Percentiles rank a stretch among this genome's conserved stretches.
Conservation (phyloP, 352 stramenopile species). For the Aphanomyces cochlioides region DNA sequence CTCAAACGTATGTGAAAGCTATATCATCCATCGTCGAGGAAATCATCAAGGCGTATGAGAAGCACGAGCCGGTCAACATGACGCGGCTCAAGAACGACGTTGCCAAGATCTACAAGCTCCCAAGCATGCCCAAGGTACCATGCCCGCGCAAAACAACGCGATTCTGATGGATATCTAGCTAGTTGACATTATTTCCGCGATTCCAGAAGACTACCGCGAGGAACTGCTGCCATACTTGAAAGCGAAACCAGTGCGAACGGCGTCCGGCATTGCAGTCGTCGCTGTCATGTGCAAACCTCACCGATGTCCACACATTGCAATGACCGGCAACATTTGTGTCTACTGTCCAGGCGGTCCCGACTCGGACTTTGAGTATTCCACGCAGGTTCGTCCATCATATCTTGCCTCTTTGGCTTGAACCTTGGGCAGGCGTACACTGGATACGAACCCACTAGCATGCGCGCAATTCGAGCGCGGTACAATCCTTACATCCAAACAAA, state of each 20-base stretch:
- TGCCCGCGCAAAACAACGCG: background rate
- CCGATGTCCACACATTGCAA: conserved; percentile 96
- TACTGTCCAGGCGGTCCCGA: conserved; percentile 95
- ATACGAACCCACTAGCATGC: conserved; percentile 97
- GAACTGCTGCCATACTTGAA: conserved; percentile 91
- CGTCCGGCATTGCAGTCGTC: conserved; percentile 94
- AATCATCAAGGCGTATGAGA: conserved; percentile 89
- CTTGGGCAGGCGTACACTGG: conserved; percentile 88
- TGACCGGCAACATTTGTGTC: conserved; percentile 96
- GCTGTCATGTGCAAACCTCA: conserved; percentile 97
- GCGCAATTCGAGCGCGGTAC: conserved; percentile 93
- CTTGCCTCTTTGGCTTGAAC: background rate
- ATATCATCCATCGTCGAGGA: conserved; percentile 90
- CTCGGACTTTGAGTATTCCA: conserved; percentile 98
- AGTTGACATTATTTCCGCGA: conserved; percentile 94
- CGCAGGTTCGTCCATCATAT: conserved; percentile 42
- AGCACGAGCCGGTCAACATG: conserved; percentile 89
- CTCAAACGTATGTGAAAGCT: conserved; percentile 59
- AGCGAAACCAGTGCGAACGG: conserved; percentile 94
- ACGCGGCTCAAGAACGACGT: conserved; percentile 90
- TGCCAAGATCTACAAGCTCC: conserved; percentile 87
- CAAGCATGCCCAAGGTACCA: conserved; percentile 84
- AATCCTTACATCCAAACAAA: conserved; percentile 93
- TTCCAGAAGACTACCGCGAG: conserved; percentile 89
- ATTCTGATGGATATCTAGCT: conserved; percentile 41